phyloP scores from a whole-genome alignment of 2,329 filamentous ascomycete genomes.

The Beauveria pseudobassiana region DNA sequence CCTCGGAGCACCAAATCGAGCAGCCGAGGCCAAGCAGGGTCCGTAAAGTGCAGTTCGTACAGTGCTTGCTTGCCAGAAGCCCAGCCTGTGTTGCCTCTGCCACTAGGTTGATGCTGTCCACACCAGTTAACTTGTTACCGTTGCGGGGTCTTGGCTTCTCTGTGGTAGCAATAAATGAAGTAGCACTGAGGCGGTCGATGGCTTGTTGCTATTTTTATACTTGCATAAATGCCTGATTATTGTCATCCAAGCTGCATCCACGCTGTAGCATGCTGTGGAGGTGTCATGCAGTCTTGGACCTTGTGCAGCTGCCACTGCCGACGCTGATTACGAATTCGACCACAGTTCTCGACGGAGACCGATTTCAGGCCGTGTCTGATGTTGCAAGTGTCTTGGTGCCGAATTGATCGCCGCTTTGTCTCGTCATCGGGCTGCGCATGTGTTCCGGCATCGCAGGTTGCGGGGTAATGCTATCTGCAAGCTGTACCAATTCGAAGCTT shows the following conservation, averaged over 20 bases:
- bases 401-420: background rate
- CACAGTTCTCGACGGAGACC: too few relatives aligned
- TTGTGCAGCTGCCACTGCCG: background rate
- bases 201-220: conserved; percentile 8
- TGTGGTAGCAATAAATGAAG: background rate
- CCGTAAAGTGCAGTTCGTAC: background rate
- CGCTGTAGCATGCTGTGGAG: background rate
- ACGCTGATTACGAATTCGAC: background rate
- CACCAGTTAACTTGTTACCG: background rate
- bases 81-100: background rate
- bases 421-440: background rate
- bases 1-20: background rate
- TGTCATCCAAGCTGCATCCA: background rate
- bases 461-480: background rate
- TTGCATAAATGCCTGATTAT: background rate
- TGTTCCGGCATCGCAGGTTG: background rate
- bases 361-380: background rate
- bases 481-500: background rate
- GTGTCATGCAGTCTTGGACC: background rate
- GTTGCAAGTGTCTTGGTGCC: background rate
- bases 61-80: background rate
- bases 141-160: background rate
- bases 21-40: background rate
- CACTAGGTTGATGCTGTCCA: background rate
- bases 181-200: background rate